Base-by-base conservation (phyloP, 2,329 filamentous ascomycete genomes). In the Penicillium nordicum region DNA sequence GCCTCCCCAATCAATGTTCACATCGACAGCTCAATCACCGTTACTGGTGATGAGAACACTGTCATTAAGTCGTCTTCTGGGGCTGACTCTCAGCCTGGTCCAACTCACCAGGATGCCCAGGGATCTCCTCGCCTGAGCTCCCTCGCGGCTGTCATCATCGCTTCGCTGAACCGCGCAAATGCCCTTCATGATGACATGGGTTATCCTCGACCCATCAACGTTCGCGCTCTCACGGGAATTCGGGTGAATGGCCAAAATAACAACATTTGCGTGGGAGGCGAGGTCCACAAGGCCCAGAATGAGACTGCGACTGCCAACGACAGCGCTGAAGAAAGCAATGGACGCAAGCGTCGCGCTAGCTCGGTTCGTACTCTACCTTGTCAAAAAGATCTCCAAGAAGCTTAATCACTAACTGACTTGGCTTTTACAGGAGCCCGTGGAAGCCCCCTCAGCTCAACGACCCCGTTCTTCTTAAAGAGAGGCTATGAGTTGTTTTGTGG, bases 11-110 rank as follows among this genome's bases (percentile, higher is more conserved):
- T 74, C 37, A 66, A 60, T 11, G 72, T 75, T 53, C 65, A 67
- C 37, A 69, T 76, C 43, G 71, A 76, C 53, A 64, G 66, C 9
- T 74, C 72, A 5, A 72, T 75, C 56, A 64, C 55, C 29, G 61
- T 75, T 16, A 57, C 62, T 11, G 74, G 74, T 16, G 62, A 71
- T 52, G 64, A 57, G n/a, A 76, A 74, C 59, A 67, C 63, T 2
- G 55, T 74, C 43, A 59, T 62, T 23, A 58, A 74, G 18, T 62
- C 53, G 12, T 14, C 47, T 27, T 29, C 27, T 32, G 34, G 29
- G 11, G 5, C 18, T 9, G n/a, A 10, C 5, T 34, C 23, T 32
- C 3, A 21, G 5, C 8, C 42, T 23, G 37, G 12, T 12, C 16
- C n/a, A 10, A 41, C 37, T 5, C 40, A 18, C 8, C 9, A 21